Conservation (phyloP, 768 basidiomycete genomes). For the Mycena vitilis region DNA sequence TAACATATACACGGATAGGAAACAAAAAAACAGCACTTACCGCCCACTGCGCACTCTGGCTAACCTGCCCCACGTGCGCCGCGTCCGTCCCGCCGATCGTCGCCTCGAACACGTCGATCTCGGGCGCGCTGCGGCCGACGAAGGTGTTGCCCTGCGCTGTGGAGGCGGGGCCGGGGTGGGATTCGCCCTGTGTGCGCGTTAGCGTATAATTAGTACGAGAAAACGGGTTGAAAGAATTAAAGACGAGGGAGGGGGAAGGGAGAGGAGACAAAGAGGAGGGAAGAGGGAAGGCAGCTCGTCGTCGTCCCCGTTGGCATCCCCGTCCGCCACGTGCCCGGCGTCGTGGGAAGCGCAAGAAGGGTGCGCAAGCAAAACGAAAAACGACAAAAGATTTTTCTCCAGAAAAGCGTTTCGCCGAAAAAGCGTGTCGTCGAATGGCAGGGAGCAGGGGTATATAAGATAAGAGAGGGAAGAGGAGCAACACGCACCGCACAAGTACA, state of each 20-base stretch:
- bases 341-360: too few relatives aligned
- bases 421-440: slow-evolving; percentile 6
- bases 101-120: slow-evolving; percentile 93
- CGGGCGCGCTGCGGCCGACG: slow-evolving; percentile 86
- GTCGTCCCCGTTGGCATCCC: too few relatives aligned
- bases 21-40: slow-evolving; percentile 55
- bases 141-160: slow-evolving; percentile 74
- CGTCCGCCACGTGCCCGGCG: too few relatives aligned
- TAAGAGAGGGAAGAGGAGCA: not conserved
- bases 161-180: slow-evolving; percentile 80
- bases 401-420: too few relatives aligned
- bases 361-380: slow-evolving; percentile 18
- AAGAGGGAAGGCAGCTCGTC: too few relatives aligned
- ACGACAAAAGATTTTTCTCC: too few relatives aligned
- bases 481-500: slow-evolving; percentile 79
- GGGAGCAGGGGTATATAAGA: not conserved
- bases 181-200: slow-evolving; percentile 64
- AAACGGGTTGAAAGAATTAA: too few relatives aligned
- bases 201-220: too few relatives aligned
- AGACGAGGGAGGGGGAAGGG: too few relatives aligned
- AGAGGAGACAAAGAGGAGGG: too few relatives aligned
- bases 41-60: slow-evolving; percentile 88
- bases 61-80: slow-evolving; percentile 69
- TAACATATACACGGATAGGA: slow-evolving; percentile 7
- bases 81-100: slow-evolving; percentile 55